phyloP scores from a whole-genome alignment of 176 grass and related monocot species.

The Aegilops umbellulata region DNA sequence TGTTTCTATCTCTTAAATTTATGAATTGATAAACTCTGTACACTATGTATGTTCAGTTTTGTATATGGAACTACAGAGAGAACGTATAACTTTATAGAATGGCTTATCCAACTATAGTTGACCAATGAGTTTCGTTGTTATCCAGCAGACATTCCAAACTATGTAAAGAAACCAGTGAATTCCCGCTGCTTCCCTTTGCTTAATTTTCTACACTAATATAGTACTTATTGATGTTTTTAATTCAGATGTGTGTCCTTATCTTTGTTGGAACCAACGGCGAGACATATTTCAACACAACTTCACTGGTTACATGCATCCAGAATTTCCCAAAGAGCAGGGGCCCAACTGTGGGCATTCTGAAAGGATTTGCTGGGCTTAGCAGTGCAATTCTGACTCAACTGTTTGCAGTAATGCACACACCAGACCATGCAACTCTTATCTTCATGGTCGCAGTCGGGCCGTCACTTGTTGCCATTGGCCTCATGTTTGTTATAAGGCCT shows the following conservation, averaged over 20 bases:
- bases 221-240: background rate
- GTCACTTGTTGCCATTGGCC: constrained; percentile 63
- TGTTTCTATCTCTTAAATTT: constrained; percentile 3
- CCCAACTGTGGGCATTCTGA: constrained; percentile 80
- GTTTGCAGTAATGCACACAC: constrained; percentile 69
- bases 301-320: constrained; percentile 87
- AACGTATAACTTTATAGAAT: background rate
- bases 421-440: constrained; percentile 63
- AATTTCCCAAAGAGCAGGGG: constrained; percentile 94
- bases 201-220: constrained; percentile 21
- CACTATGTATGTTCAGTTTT: background rate
- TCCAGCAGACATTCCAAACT: background rate
- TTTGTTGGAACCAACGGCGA: constrained; percentile 90
- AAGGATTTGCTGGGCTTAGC: constrained; percentile 90
- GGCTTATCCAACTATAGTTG: background rate
- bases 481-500: constrained; percentile 91
- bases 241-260: constrained; percentile 85
- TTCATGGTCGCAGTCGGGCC: constrained; percentile 86
- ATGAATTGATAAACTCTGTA: constrained; percentile 9
- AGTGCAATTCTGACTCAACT: constrained; percentile 82
- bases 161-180: background rate
- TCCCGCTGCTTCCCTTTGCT: background rate
- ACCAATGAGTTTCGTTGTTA: background rate
- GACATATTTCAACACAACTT: constrained; percentile 85
- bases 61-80: background rate